These are phyloP conservation scores for Trichopus zeylanicus DNA, from an alignment of 116 monocot genomes.

Conservation along the genomic window DNA sequence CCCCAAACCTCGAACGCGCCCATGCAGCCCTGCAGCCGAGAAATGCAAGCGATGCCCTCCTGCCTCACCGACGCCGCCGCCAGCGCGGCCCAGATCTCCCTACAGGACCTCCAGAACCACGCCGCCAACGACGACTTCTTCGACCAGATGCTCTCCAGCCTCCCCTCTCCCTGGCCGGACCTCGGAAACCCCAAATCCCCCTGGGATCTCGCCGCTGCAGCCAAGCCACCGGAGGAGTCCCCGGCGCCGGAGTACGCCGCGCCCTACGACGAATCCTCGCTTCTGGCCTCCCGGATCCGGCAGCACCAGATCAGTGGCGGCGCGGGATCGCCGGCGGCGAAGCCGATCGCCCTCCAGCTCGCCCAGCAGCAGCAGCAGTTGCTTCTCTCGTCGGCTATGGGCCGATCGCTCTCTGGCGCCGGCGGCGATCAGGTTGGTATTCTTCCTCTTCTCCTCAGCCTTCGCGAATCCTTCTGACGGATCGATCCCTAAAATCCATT, in stretches of 20 bases:
- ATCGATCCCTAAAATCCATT: slow-evolving; percentile 26
- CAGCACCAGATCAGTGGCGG: slow-evolving; percentile 81
- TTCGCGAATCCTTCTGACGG: slow-evolving; percentile 16
- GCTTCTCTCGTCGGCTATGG: slow-evolving; percentile 16
- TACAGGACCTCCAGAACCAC: slow-evolving; percentile 14
- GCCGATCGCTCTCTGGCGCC: slow-evolving; percentile 1
- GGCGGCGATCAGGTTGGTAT: slow-evolving; percentile 33
- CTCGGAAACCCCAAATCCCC: slow-evolving; percentile 33
- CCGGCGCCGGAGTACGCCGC: slow-evolving; percentile 5
- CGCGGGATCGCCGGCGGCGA: slow-evolving; percentile 28
- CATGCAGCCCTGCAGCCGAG: slow-evolving; percentile 22
- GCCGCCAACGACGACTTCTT: slow-evolving; percentile 50
- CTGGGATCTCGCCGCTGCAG: slow-evolving; percentile 41
- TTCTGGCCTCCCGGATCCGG: slow-evolving; percentile 73
- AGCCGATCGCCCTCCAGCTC: slow-evolving; percentile 57
- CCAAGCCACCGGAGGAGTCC: background rate
- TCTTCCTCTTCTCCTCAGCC: slow-evolving; percentile 48
- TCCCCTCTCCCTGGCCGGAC: slow-evolving; percentile 50
- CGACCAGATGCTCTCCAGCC: slow-evolving; percentile 56
- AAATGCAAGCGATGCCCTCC: slow-evolving; percentile 44
- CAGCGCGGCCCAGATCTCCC: no score
- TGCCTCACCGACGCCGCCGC: no score
- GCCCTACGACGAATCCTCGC: slow-evolving; percentile 60
- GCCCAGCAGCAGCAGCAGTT: slow-evolving; percentile 41
- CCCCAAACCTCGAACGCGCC: no score